Evolutionary conservation across 2,329 filamentous ascomycete species (phyloP), one percentile per base, ranked within the genome.

Genomic region (Biscogniauxia sp.): DNA sequence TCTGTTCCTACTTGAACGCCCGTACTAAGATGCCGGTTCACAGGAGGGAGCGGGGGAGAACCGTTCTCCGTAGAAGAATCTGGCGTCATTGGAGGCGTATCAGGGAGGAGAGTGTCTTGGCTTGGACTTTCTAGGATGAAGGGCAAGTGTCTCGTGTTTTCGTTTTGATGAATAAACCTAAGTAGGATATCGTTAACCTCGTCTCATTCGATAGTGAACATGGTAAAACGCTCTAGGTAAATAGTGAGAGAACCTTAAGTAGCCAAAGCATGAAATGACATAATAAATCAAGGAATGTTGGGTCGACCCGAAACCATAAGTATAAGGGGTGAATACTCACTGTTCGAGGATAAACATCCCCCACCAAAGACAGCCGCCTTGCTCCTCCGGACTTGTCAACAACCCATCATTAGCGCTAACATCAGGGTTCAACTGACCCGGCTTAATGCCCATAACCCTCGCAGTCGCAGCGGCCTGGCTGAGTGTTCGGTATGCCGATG

Each of bases 321-420:
- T 55, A n/a, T 19, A 11, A 28, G 57, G 28, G 19, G 23, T 15
- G 25, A 23, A 20, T 13, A 70, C 75, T 70, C 65, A 77, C 76
- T 79, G 76, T 60, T 80, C 78, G 28, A 80, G 68, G 19, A 80
- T 77, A 60, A 80, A 76, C 51, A 80, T 68, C 1, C 73, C 75
- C 78, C 78, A 80, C 72, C 79, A 80, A 28, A 79, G 66, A 51
- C 75, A 73, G 53, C 77, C 72, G 5, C 71, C 72, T 63, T 79
- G 76, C 61, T 80, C 75, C 49, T 71, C 69, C 20, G 62, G 26
- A 13, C 55, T 63, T n/a, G 55, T 57, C 53, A 64, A 3, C 8
- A 17, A 63, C 13, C 62, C 53, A 9, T 66, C 54, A 28, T 74
- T 71, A 25, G 67, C 70, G 25, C 70, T 70, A 20, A 73, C 67